Conservation (phyloP, 2,329 filamentous ascomycete genomes). For the Myrmaecium sp. region DNA sequence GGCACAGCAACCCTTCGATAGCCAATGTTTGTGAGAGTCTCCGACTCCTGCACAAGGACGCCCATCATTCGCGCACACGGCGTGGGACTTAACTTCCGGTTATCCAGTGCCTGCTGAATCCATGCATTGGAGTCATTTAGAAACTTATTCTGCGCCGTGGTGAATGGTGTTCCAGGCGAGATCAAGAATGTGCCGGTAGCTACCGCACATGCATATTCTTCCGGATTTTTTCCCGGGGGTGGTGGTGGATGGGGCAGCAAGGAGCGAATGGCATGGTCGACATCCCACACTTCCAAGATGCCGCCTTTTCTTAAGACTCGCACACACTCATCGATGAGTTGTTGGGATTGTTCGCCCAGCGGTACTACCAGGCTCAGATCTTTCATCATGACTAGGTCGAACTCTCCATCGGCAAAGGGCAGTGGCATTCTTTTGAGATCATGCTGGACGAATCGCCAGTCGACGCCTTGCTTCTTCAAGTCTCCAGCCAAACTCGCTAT, state of each 20-base stretch:
- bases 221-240: slow-evolving; percentile 37
- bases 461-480: slow-evolving; percentile 53
- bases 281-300: slow-evolving; percentile 75
- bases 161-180: slow-evolving; percentile 67
- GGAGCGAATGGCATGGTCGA: slow-evolving; percentile 69
- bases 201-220: slow-evolving; percentile 46
- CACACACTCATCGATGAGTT: slow-evolving; percentile 54
- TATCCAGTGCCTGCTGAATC: slow-evolving; percentile 60
- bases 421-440: slow-evolving; percentile 61
- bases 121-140: slow-evolving; percentile 71
- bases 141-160: slow-evolving; percentile 63
- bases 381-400: slow-evolving; percentile 80
- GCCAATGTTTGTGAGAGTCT: slow-evolving; percentile 49
- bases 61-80: slow-evolving; percentile 66
- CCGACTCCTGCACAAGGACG: slow-evolving; percentile 66
- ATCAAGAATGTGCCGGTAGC: slow-evolving; percentile 68
- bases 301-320: slow-evolving; percentile 65
- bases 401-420: slow-evolving; percentile 64
- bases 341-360: slow-evolving; percentile 34
- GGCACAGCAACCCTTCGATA: slow-evolving; percentile 74
- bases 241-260: slow-evolving; percentile 60
- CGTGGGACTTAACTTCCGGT: slow-evolving; percentile 50
- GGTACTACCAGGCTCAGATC: slow-evolving; percentile 58
- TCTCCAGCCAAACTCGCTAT: slow-evolving; percentile 56
- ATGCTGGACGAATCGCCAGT: slow-evolving; percentile 79